Conservation (phyloP, 768 basidiomycete genomes). For the Leccinum pellstonianum region DNA sequence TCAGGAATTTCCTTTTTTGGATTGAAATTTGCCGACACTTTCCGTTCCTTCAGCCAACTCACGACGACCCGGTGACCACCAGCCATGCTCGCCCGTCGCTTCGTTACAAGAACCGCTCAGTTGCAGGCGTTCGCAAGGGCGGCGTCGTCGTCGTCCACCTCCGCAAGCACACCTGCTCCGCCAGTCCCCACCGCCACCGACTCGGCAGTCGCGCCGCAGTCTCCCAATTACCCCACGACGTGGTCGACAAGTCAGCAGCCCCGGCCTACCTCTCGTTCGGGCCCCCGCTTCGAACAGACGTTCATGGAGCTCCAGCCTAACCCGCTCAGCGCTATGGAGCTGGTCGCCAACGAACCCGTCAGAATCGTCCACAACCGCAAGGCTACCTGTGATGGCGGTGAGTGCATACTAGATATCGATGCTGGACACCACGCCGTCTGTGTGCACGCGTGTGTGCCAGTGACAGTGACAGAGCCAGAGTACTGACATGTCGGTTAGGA, state of each 20-base stretch:
- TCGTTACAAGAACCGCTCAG: slow-evolving; percentile 20
- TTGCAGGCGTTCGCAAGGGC: slow-evolving; percentile 20
- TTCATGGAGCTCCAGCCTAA: slow-evolving; percentile 83
- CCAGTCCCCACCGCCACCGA: slow-evolving; percentile 16
- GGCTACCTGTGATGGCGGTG: slow-evolving; percentile 95
- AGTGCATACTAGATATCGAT: slow-evolving; percentile 31
- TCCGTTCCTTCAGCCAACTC: not conserved
- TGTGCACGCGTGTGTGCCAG: not conserved
- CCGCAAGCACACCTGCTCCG: slow-evolving; percentile 12
- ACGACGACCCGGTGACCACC: slow-evolving; percentile 1
- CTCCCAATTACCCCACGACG: slow-evolving; percentile 77
- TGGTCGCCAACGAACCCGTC: slow-evolving; percentile 84
- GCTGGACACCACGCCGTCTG: not conserved
- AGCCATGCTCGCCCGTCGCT: slow-evolving; percentile 30
- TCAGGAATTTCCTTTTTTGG: slow-evolving; percentile 17
- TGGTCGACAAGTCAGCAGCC: slow-evolving; percentile 86
- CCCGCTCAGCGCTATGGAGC: slow-evolving; percentile 87
- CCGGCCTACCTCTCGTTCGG: slow-evolving; percentile 56
- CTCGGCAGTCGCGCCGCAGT: slow-evolving; percentile 53
- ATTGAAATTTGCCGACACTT: not conserved
- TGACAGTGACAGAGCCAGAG: not conserved
- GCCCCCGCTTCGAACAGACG: slow-evolving; percentile 93
- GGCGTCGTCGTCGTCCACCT: slow-evolving; percentile 28
- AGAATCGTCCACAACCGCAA: slow-evolving; percentile 77
- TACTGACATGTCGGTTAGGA: slow-evolving; percentile 49